These are phyloP conservation scores for Skeletonema marinoi DNA, from an alignment of 108 stramenopile species.

Conservation along the genomic window DNA sequence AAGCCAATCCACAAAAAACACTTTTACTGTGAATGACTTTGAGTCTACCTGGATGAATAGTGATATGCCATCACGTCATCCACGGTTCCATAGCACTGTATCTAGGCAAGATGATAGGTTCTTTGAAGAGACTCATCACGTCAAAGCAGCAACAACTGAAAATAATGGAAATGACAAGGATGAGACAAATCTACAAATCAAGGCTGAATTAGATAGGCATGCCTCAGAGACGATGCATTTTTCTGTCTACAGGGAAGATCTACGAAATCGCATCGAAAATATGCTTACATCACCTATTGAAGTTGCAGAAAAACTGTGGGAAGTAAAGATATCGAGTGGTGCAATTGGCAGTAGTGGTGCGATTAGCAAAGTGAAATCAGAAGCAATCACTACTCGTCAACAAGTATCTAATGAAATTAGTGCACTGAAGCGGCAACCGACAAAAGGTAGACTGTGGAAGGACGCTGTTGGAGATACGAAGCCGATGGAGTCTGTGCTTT, in stretches of 20 bases:
- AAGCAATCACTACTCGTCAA: slow-evolving; percentile 19
- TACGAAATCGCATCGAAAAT: slow-evolving; percentile 63
- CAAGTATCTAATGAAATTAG: not conserved
- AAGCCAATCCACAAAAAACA: not conserved
- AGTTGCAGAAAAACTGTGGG: slow-evolving; percentile 58
- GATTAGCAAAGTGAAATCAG: slow-evolving; percentile 39
- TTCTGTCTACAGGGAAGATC: slow-evolving; percentile 60
- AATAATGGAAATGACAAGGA: not conserved
- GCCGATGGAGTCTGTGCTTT: slow-evolving; percentile 66
- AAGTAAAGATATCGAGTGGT: slow-evolving; percentile 55
- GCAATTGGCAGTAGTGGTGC: slow-evolving; percentile 63
- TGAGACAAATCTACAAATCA: slow-evolving; percentile 17
- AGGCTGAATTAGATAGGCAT: slow-evolving; percentile 51
- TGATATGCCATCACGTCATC: slow-evolving; percentile 59
- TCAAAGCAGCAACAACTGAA: not conserved
- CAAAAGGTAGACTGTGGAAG: slow-evolving; percentile 14
- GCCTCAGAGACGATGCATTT: slow-evolving; percentile 63
- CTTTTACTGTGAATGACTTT: slow-evolving; percentile 65
- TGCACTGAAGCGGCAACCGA: not conserved
- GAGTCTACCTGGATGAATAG: slow-evolving; percentile 50
- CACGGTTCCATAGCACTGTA: slow-evolving; percentile 60
- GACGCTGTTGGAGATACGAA: slow-evolving; percentile 11
- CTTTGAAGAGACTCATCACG: slow-evolving; percentile 53
- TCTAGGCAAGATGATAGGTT: slow-evolving; percentile 32
- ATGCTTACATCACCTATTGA: slow-evolving; percentile 62